phyloP scores from a whole-genome alignment of 116 monocot genomes.

The Papilionanthe hybrid region DNA sequence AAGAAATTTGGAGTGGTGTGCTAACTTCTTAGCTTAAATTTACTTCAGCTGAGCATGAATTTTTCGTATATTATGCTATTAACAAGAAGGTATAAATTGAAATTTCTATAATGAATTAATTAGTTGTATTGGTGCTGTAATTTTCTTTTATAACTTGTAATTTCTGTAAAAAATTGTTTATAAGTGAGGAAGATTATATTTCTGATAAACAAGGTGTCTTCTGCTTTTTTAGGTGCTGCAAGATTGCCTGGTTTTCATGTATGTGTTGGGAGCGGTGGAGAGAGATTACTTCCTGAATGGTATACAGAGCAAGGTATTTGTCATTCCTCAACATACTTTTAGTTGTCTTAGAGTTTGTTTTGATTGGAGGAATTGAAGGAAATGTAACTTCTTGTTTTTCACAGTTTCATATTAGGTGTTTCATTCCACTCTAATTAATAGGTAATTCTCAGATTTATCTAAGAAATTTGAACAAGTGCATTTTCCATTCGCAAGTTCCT shows the following conservation, averaged over 20 bases:
- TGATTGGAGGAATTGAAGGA: no score
- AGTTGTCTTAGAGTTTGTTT: not conserved
- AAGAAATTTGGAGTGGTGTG: no score
- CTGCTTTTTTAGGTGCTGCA: slow-evolving; percentile 47
- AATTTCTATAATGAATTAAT: not conserved
- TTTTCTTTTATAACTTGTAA: not conserved
- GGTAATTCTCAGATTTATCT: no score
- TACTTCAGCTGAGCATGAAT: not conserved
- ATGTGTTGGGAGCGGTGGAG: slow-evolving; percentile 95
- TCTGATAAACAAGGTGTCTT: not conserved
- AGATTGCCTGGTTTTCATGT: slow-evolving; percentile 93
- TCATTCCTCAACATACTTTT: not conserved
- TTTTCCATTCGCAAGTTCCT: no score
- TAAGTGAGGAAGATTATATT: not conserved
- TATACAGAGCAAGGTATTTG: slow-evolving; percentile 66
- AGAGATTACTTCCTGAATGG: slow-evolving; percentile 85
- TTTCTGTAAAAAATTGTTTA: not conserved
- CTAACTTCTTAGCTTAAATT: no score
- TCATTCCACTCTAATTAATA: no score
- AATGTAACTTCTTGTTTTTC: no score
- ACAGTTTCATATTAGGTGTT: no score
- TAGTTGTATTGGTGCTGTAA: not conserved
- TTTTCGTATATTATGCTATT: not conserved
- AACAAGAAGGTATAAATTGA: not conserved
- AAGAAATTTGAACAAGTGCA: no score